Base-by-base conservation (phyloP, 768 basidiomycete genomes). In the Hericium coralloides region DNA sequence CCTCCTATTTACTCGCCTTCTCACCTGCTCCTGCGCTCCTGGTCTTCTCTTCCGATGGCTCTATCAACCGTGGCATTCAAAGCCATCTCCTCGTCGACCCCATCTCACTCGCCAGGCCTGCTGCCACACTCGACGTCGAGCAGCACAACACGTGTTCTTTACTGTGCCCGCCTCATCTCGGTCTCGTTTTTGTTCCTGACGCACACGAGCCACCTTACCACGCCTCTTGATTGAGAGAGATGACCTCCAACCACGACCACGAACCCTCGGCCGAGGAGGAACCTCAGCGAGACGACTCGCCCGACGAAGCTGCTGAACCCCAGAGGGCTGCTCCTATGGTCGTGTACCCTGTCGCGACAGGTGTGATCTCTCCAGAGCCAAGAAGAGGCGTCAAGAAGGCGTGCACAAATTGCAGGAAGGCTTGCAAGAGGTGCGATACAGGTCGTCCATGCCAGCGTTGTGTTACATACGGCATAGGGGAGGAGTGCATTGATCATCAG, bases 381-480 rank as follows among this genome's bases (percentile, higher is more conserved):
- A 87, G 90, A 62, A 77, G 85, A 54, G 91, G 92, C 65, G 91
- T 92, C 75, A 92, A 92, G 79, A 92, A 91, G 61, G 90, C 90
- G 53, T 92, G 91, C 70, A 92, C 89, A 26, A 89, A 89, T 62
- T 92, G 91, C 67, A 90, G 92, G 70, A 91, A 89, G 68, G 87
- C 90, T 2, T 92, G 89, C 78, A 92, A 92, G 77, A 91, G 92
- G 69, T 92, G 89, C 68, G 91, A 92, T 72, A 89, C 91, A 64
- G 91, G 87, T 63, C 81, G 93, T 61, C 93, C 93, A 59, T 97
- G 94, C 70, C 86, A 90, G 57, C 85, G 94, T 59, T 97, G 94
- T 65, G 85, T 92, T 66, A 92, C 89, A 73, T 95, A 95, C 63
- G 92, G 90, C 65, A 79, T 89, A 61, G 79, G 83, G 50, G 89